A percentile compares a stretch with the other conserved stretches of the same genome.
These are phyloP conservation scores for Nakazawaea ishiwadae DNA, from an alignment of 805 yeast genomes.

Conservation along the genomic window DNA sequence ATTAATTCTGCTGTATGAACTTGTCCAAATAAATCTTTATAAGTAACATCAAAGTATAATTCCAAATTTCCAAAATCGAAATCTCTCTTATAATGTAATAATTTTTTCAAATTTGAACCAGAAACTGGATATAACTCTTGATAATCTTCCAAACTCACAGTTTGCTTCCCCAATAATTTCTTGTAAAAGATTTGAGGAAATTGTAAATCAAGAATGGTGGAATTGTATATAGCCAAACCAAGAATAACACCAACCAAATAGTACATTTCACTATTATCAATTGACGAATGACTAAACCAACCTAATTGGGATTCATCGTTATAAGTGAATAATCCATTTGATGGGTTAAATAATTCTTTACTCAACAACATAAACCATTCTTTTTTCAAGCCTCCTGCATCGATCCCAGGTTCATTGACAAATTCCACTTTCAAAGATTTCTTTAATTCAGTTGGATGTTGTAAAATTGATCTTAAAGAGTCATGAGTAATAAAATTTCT, in stretches of 20 bases:
- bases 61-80: slow-evolving; percentile 42
- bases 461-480: slow-evolving; percentile 60
- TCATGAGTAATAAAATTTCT: slow-evolving; percentile 67
- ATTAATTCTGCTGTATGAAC: slow-evolving; percentile 45
- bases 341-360: slow-evolving; percentile 63
- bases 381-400: slow-evolving; percentile 90
- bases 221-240: slow-evolving; percentile 88
- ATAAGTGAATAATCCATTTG: slow-evolving; percentile 59
- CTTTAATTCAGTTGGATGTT: slow-evolving; percentile 54
- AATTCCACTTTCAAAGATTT: slow-evolving; percentile 79
- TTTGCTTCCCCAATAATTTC: slow-evolving; percentile 52
- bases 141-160: slow-evolving; percentile 59
- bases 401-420: slow-evolving; percentile 86
- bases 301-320: slow-evolving; percentile 64
- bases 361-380: slow-evolving; percentile 88
- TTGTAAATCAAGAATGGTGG: slow-evolving; percentile 75
- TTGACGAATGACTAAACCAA: slow-evolving; percentile 65
- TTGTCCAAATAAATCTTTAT: slow-evolving; percentile 43
- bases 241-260: slow-evolving; percentile 79
- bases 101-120: slow-evolving; percentile 42
- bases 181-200: slow-evolving; percentile 79
- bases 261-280: slow-evolving; percentile 50
- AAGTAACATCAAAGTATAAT: slow-evolving; percentile 59
- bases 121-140: slow-evolving; percentile 65
- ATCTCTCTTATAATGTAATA: slow-evolving; percentile 38